Base-by-base conservation (phyloP, 164 flowering plant genomes). In the Houttuynia cordata region DNA sequence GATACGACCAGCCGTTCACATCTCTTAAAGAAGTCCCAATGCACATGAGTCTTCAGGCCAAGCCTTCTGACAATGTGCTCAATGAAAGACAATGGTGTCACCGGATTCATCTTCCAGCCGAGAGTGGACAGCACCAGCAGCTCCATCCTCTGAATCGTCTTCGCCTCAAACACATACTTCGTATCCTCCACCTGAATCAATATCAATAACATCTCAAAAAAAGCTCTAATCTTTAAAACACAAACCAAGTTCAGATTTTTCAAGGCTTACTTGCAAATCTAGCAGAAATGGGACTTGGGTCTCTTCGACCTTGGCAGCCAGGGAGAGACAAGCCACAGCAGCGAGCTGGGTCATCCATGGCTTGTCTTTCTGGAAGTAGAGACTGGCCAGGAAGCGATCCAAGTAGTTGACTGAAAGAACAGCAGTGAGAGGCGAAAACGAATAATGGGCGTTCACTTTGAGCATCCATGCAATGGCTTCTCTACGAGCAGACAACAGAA, bases 251-350 rank as follows among this genome's bases (percentile, higher is more conserved):
- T 7, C 14, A 45, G 49, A 42, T 42, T 45, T 45, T 45, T 45
- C 17, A 22, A 7, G 34, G 62, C 79, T 25, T 78, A 85, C 97
- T 75, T 90, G 97, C 56, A 91, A 67, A 68, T 88, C 96, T 60
- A 88, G 61, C 10, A 88, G 75, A 57, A 83, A 85, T 12, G 93
- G 96, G 0, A 88, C 93, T 51, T 80, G 84, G 69, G 84, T 82
- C 73, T 91, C 97, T 59, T 91, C 97, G 55, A 91, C 80, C 51
- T 91, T 91, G 20, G 97, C 93, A 53, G 96, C 97, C 3, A 91
- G 59, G 57, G 97, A 86, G 40, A 91, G 77, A 67, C 94, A 91
- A 68, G 96, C 87, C 45, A 91, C 94, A 20, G 97, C 83, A 20
- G 77, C 75, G 7, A 91, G 84, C 47, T 86, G 97, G 53, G 70